Evolutionary conservation across 208 protist genomes (phyloP), one percentile per base, ranked within the genome.

Genomic region (Perkinsela sp.): DNA sequence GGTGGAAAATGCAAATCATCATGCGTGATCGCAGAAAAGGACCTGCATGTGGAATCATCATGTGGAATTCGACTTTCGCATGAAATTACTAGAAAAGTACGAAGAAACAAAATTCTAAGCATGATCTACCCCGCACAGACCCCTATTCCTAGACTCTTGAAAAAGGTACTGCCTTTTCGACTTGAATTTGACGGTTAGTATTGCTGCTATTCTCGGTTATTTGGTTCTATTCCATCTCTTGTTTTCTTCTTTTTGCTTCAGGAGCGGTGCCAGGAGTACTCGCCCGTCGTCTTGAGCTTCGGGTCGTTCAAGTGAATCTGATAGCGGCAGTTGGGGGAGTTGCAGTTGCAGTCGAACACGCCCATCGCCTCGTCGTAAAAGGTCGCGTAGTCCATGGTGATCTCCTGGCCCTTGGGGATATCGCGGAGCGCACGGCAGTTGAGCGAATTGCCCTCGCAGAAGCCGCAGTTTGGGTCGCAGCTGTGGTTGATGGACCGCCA

Each of bases 381-480:
- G 29, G 77, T 72, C n/a, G 81, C 76, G 73, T 88, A 92, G 75
- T 92, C 86, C 78, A 90, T 89, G 30, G 86, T 92, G 48, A 92
- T 78, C 74, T 90, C 83, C 67, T 88, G 82, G 1, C 77, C 84
- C 67, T 78, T 80, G 0, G 70, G 69, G 28, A 92, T 89, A 69
- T 86, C 80, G 32, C 77, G 81, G 15, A 86, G 67, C 1, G 86
- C 81, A 48, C 78, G 31, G 1, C 88, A 74, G 73, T 90, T 83
- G 1, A 92, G 75, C 1, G 81, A 84, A 32, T 79, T 76, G 68
- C 75, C 32, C 29, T 72, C 66, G 13, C 69, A 78, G 73, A 92
- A 89, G 16, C 72, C 67, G 72, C 87, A 83, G 76, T 90, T 90
- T 0, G 87, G 87, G 1, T 68, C 68, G 75, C 87, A 92, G 30